Base-by-base conservation (phyloP, 495 filamentous ascomycete genomes). In the Geopyxis carbonaria region DNA sequence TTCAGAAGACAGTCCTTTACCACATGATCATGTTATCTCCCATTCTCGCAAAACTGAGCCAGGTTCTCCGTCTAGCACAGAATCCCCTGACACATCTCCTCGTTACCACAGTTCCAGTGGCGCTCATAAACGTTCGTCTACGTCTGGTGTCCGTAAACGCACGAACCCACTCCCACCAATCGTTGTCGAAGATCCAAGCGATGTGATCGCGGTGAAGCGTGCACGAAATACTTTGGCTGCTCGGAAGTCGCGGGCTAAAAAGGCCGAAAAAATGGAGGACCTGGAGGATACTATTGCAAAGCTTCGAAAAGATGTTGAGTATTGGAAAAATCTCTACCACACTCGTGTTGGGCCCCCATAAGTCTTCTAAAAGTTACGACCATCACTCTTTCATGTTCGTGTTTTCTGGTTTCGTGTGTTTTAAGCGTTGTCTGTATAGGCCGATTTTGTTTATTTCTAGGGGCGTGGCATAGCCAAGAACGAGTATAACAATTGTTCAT, bases 191-290 rank as follows among this genome's bases (percentile, higher is more conserved):
- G 86, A 94, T 53, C 76, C 78, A 0, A 58, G 54, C 22, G 80
- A 86, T 50, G 60, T 61, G 0, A 57, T 80, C 10, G 82, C 81
- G 7, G 70, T 82, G 65, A 95, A 94, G 70, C 83, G 89, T 46
- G 87, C 86, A 23, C 76, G 86, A 42, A 97, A 97, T 60, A 97
- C 89, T 10, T 67, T 87, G 60, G 89, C 89, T 31, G 89, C 89
- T 45, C 81, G 89, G 30, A 94, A 94, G 60, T 94, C 87, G 27
- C 79, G 89, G 9, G 73, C 80, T 44, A 76, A 81, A 47, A 86
- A 89, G 61, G 64, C 80, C 5, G 64, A 75, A 48, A 72, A 73
- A 36, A 65, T 80, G 39, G 68, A 76, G 6, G 67, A 66, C 27
- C 63, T 91, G 43, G 67, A 74, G 51, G 51, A 44, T 4, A 57